A percentile compares a stretch with the other conserved stretches of the same genome.
Evolutionary conservation across 2,329 filamentous ascomycete genomes (phyloP).

Genomic region (Magnaporthales sp.): DNA sequence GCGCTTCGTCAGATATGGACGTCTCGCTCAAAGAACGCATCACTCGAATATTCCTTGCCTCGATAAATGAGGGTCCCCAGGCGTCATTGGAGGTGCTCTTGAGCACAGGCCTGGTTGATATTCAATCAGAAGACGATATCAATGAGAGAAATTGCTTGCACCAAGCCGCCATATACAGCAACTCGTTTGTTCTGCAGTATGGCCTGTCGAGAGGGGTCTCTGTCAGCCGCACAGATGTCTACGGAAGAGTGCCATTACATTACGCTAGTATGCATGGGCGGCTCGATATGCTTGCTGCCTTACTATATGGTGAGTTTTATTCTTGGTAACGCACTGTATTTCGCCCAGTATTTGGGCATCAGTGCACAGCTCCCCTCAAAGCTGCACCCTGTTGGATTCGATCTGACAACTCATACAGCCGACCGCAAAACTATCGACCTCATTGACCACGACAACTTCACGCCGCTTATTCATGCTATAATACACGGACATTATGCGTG

Average conservation of each 20-base stretch:
- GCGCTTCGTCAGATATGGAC: constrained; percentile 31
- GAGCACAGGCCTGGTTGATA: constrained; percentile 73
- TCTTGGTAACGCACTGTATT: background rate
- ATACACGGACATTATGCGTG: constrained; percentile 78
- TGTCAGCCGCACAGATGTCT: constrained; percentile 77
- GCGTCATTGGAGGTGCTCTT: constrained; percentile 69
- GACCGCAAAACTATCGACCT: constrained; percentile 71
- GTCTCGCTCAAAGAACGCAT: constrained; percentile 61
- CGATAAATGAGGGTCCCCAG: constrained; percentile 76
- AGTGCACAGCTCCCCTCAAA: background rate
- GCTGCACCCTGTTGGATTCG: constrained; percentile 6
- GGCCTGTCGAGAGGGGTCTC: constrained; percentile 71
- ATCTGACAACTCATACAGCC: constrained; percentile 27
- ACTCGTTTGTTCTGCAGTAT: constrained; percentile 65
- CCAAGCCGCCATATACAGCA: constrained; percentile 92
- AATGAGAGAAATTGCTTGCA: constrained; percentile 96
- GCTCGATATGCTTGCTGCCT: constrained; percentile 68
- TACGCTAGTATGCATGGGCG: constrained; percentile 95
- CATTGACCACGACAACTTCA: constrained; percentile 96
- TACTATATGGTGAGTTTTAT: constrained; percentile 51
- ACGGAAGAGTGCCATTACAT: constrained; percentile 85
- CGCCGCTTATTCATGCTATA: constrained; percentile 88
- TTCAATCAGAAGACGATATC: constrained; percentile 94
- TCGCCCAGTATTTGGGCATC: background rate
- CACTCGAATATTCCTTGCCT: constrained; percentile 82